These are phyloP conservation scores for Fusarium multiceps DNA, from an alignment of 2,329 filamentous ascomycete species.

Conservation along the genomic window DNA sequence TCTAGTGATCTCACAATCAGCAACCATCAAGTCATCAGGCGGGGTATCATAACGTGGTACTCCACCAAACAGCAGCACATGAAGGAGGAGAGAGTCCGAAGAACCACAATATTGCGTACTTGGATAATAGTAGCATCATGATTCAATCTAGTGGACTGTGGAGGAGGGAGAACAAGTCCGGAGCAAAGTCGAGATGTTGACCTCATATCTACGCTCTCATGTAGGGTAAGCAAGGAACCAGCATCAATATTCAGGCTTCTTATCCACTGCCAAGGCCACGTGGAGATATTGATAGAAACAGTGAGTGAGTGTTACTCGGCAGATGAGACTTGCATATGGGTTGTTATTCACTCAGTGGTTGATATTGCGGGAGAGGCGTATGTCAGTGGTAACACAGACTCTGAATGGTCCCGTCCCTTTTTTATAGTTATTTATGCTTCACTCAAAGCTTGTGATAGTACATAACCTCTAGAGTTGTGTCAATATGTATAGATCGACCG, in stretches of 20 bases:
- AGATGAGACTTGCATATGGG: constrained; percentile 16
- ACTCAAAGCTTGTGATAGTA: neutral
- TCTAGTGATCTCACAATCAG: neutral
- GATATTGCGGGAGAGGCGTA: constrained; percentile 35
- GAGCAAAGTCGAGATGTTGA: constrained; percentile 1
- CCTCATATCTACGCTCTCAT: neutral
- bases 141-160: neutral
- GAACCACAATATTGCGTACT: neutral
- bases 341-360: constrained; percentile 10
- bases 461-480: neutral
- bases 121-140: neutral
- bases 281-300: constrained; percentile 24
- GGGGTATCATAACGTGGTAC: neutral
- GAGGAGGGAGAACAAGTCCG: neutral
- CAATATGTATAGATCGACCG: constrained; percentile 20
- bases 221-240: constrained; percentile 11
- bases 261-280: constrained; percentile 43
- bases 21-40: neutral
- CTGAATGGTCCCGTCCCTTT: neutral
- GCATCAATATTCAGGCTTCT: constrained; percentile 1
- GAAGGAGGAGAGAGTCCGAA: constrained; percentile 6
- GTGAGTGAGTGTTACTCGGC: neutral
- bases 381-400: constrained; percentile 3
- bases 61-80: constrained; percentile 2
- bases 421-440: constrained; percentile 11